Evolutionary conservation across 1,139 yeast species (phyloP), one percentile per base, ranked within the genome.

Genomic region (Casaregolazyma lundiana): DNA sequence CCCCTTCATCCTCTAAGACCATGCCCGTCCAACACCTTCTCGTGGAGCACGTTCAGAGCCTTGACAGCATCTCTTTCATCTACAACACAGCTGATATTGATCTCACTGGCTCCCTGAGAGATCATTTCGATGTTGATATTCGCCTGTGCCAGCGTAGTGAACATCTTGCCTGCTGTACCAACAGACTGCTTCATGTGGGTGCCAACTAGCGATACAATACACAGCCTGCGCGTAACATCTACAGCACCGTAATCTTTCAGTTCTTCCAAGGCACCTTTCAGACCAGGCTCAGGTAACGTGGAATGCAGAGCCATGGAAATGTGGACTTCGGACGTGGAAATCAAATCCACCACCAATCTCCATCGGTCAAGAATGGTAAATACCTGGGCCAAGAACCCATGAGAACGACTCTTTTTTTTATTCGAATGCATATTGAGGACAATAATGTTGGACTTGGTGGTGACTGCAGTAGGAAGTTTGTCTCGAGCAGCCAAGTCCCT

Each of bases 91-190:
- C 96, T 86, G 47, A 92, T 92, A 66, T 92, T 92, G 59, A 92
- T 92, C 68, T 92, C 98, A 62, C 92, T 90, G 29, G 98, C 97
- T 56, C 98, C 98, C 73, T 92, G 98, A 48, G 90, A 80, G 62
- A 92, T 92, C 98, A 92, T 92, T 67, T 92, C 98, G 58, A 92
- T 89, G 68, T 92, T 92, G 60, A 92, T 85, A 47, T 78, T 79
- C 59, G 92, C 96, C 61, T 87, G 94, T 4, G 97, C 97, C 58
- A 92, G 72, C 2, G 95, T 88, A 56, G 90, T 83, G 69, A 92
- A 92, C 97, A 92, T 92, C 55, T 88, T 84, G 38, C 97, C 97
- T 0, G 98, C 98, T 62, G 89, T 90, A 63, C 98, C 98, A 53
- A 92, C 86, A 63, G 85, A 79, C 63, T 89, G 96, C 61, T 89